Base-by-base conservation (phyloP, 768 basidiomycete species). In the Leccinum imitatum region DNA sequence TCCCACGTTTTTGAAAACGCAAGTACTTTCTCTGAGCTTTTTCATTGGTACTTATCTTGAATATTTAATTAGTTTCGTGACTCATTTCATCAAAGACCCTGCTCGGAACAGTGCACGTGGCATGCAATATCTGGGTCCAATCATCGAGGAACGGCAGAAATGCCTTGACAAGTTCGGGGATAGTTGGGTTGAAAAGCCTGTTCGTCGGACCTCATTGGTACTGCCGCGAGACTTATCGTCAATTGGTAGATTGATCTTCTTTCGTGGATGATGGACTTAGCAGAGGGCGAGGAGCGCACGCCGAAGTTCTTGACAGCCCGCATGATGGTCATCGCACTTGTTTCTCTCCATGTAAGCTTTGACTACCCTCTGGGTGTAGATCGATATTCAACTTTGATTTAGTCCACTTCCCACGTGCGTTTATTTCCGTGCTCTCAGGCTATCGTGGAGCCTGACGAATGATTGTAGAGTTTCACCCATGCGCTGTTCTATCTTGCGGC, bases 311-410 rank as follows among this genome's bases (percentile, higher is more conserved):
- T 58, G 57, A 51, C 53, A 2, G 4, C 3, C 6, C 53, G 54
- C 15, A 11, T 56, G 4, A 8, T 56, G n/a, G 15, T 13, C 13
- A n/a, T 47, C 10, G 17, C 46, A 14, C 47, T 56, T 27, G 44
- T 27, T 10, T 44, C 46, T 11, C 21, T 56, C 17, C 68, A 64
- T 50, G 73, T 72, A 30, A 21, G 65, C 47, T 7, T 17, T 6
- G 10, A 3, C 25, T 19, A 21, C 15, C 14, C 14, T 44, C 39
- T 44, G 41, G 7, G 17, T 10, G n/a, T 44, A 44, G n/a, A 44
- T 44, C 3, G 8, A 41, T 41, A 8, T 9, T 23, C 30, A 14
- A 10, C 19, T 50, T 31, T 35, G 27, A 14, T 14, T 14, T 51
- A 53, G 51, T 19, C 51, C 9, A 55, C 15, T n/a, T 21, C 30